Evolutionary conservation across 768 basidiomycete species (phyloP), one percentile per base, ranked within the genome.

Genomic region (Lactarius deliciosus): DNA sequence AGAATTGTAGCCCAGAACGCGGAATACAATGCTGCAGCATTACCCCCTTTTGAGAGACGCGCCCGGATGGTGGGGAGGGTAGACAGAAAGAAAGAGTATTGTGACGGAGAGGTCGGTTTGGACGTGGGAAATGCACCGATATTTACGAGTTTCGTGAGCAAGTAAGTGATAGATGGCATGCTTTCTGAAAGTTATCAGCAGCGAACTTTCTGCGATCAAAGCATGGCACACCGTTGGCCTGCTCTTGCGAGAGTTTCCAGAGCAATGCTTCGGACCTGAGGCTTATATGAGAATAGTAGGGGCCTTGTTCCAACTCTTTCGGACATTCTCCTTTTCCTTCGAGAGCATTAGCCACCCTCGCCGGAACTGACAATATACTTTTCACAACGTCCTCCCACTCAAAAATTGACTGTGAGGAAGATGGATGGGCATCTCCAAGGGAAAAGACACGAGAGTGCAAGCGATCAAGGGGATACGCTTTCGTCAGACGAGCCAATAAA

Each of bases 351-450:
- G 90, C 88, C 9, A 90, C 85, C 75, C 87, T 93, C n/a, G 80
- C 79, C 40, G 96, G 94, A 9, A 96, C 76, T 18, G 85, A 80
- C 59, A 87, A 79, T 2, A 88, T 61, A 65, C 85, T 82, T 38
- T 84, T 85, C 28, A 95, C 84, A 69, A 82, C 86, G 70, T 94
- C 89, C 69, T 92, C 90, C 95, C 95, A 97, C 55, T 73, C 72
- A 25, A 83, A 45, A 32, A 8, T 71, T 47, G 74, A 74, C 64
- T 75, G 76, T 58, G 77, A 74, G 7, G 62, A 53, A 20, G 63
- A 70, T 40, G 71, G 57, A 36, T 55, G 64, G 5, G 62, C 69
- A 28, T 55, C 64, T 25, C 69, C 65, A 54, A n/a, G 64, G 20
- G 76, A 68, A 72, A 83, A 86, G 20, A 88, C 72, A 13, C 82